Percentiles rank a stretch among this genome's conserved stretches.
Evolutionary conservation across 352 stramenopile genomes (phyloP).

Genomic region (Globisporangium echinulatum): DNA sequence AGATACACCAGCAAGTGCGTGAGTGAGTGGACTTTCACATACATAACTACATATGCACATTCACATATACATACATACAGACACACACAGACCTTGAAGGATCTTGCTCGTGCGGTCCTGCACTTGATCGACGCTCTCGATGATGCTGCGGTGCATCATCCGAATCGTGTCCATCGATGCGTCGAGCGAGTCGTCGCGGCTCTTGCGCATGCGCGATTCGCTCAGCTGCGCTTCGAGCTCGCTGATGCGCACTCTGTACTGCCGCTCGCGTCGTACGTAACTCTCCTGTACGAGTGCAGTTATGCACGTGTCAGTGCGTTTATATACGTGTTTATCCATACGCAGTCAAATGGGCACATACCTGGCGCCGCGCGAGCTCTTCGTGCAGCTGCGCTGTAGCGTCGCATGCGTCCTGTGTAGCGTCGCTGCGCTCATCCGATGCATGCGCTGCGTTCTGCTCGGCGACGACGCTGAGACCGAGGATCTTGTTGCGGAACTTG

Average conservation of each 20-base stretch:
- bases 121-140: slow-evolving; percentile 88
- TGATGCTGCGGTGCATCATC: slow-evolving; percentile 78
- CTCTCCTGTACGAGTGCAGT: slow-evolving; percentile 40
- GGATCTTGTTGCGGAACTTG: slow-evolving; percentile 56
- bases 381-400: slow-evolving; percentile 52
- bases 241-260: slow-evolving; percentile 83
- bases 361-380: slow-evolving; percentile 51
- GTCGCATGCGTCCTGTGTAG: slow-evolving; percentile 28
- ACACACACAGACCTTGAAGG: slow-evolving; percentile 35
- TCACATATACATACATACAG: slow-evolving; percentile 1
- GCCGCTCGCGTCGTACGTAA: slow-evolving; percentile 82
- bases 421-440: slow-evolving; percentile 22
- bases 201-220: slow-evolving; percentile 67
- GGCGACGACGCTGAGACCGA: slow-evolving; percentile 33
- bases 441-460: slow-evolving; percentile 32
- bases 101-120: slow-evolving; percentile 88
- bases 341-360: background rate
- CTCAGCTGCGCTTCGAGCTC: slow-evolving; percentile 68
- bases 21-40: no score
- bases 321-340: no score
- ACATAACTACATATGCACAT: background rate
- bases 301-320: background rate
- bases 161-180: slow-evolving; percentile 77
- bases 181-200: slow-evolving; percentile 61
- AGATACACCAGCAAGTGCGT: background rate